A percentile compares a stretch with the other conserved stretches of the same genome.
phyloP scores from a whole-genome alignment of 768 basidiomycete species.

The Tylopilus balloui region DNA sequence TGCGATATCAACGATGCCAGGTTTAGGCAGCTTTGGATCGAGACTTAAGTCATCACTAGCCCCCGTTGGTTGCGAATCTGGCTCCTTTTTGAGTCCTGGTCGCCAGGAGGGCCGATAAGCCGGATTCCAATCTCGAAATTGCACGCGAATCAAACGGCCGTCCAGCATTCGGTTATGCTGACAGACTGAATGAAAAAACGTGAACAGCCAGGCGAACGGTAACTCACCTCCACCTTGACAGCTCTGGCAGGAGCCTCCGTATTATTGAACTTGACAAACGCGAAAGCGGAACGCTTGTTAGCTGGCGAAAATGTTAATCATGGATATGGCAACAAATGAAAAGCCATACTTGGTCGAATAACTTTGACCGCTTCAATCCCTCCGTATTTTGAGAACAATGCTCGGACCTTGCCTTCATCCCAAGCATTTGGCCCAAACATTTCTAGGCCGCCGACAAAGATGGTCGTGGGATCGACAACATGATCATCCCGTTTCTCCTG shows the following conservation, averaged over 20 bases:
- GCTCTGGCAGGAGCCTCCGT: slow-evolving; percentile 63
- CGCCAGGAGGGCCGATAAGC: slow-evolving; percentile 41
- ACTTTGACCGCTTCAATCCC: slow-evolving; percentile 62
- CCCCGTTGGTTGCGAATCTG: slow-evolving; percentile 21
- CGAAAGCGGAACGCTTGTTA: slow-evolving; percentile 66
- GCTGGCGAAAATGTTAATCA: slow-evolving; percentile 34
- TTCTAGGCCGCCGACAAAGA: slow-evolving; percentile 77
- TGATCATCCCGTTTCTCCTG: slow-evolving; percentile 30
- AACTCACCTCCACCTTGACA: slow-evolving; percentile 54
- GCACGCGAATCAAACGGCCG: slow-evolving; percentile 71
- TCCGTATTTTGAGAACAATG: slow-evolving; percentile 61
- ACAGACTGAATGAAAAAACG: slow-evolving; percentile 5
- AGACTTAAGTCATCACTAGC: slow-evolving; percentile 7
- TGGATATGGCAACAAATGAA: neutral
- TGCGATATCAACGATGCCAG: slow-evolving; percentile 6
- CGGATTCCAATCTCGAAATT: slow-evolving; percentile 65
- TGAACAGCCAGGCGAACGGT: neutral
- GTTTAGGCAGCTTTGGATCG: slow-evolving; percentile 10
- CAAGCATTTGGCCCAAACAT: slow-evolving; percentile 59
- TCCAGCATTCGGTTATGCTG: slow-evolving; percentile 71
- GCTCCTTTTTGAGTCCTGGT: slow-evolving; percentile 38
- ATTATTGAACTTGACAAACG: slow-evolving; percentile 70
- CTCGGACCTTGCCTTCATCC: slow-evolving; percentile 59
- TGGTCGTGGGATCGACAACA: slow-evolving; percentile 58
- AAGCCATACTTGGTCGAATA: slow-evolving; percentile 55